phyloP scores from a whole-genome alignment of 2,329 filamentous ascomycete species.

The Neofusicoccum sp. region DNA sequence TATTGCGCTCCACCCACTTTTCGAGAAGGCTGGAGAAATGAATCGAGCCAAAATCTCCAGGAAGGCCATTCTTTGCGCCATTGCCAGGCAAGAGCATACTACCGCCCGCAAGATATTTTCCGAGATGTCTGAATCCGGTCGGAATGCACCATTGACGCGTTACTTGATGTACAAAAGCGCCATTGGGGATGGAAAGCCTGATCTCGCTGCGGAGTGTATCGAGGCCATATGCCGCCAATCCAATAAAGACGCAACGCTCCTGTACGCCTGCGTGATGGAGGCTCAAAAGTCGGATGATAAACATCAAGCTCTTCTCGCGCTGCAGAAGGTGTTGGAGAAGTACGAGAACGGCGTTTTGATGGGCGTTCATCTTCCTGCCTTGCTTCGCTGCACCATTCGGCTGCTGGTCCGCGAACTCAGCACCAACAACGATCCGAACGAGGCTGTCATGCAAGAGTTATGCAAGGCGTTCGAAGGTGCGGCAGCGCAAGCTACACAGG shows the following conservation, averaged over 20 bases:
- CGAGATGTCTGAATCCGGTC: slow-evolving; percentile 60
- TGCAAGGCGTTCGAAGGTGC: slow-evolving; percentile 58
- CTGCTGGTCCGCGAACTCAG: slow-evolving; percentile 38
- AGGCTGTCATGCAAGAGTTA: slow-evolving; percentile 49
- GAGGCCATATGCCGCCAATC: slow-evolving; percentile 59
- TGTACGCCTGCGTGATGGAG: slow-evolving; percentile 81
- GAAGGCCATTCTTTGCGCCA: slow-evolving; percentile 71
- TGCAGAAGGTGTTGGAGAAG: slow-evolving; percentile 64
- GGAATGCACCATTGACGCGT: slow-evolving; percentile 65
- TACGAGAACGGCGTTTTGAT: slow-evolving; percentile 52
- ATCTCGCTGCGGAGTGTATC: slow-evolving; percentile 66
- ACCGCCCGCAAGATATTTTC: slow-evolving; percentile 59
- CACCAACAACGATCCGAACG: slow-evolving; percentile 49
- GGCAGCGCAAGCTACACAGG: slow-evolving; percentile 49
- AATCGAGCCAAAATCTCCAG: slow-evolving; percentile 72
- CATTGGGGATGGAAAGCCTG: slow-evolving; percentile 60
- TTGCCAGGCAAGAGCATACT: slow-evolving; percentile 60
- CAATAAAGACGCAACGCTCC: slow-evolving; percentile 60
- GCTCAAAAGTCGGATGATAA: slow-evolving; percentile 68
- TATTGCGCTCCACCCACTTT: slow-evolving; percentile 67
- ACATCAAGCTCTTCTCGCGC: slow-evolving; percentile 58
- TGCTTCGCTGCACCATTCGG: slow-evolving; percentile 65
- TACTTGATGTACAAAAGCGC: slow-evolving; percentile 78
- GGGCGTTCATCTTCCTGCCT: slow-evolving; percentile 61
- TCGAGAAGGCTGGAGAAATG: slow-evolving; percentile 64